These are phyloP conservation scores for Patellaria atrata DNA, from an alignment of 495 filamentous ascomycete genomes.

Conservation along the genomic window DNA sequence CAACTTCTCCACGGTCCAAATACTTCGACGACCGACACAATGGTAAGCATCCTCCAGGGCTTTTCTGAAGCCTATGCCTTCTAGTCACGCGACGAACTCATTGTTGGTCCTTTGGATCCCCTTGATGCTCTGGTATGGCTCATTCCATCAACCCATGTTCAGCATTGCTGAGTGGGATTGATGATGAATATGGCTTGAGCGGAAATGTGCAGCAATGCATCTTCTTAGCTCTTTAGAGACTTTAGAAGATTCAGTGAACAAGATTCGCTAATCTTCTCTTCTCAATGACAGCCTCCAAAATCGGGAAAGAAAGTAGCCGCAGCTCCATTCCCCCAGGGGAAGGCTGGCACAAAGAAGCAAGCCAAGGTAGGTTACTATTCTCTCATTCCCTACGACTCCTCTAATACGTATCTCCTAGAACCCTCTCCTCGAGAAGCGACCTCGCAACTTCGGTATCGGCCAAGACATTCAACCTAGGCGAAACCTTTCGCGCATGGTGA, in stretches of 20 bases:
- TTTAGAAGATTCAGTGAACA: slow-evolving; percentile 56
- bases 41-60: no score
- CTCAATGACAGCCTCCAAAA: slow-evolving; percentile 99
- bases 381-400: background rate
- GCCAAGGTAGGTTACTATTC: slow-evolving; percentile 60
- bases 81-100: no score
- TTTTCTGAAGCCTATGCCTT: no score
- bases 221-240: slow-evolving; percentile 60
- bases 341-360: slow-evolving; percentile 88
- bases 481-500: slow-evolving; percentile 97
- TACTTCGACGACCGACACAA: no score
- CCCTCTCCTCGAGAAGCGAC: slow-evolving; percentile 95
- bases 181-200: slow-evolving; percentile 78
- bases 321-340: slow-evolving; percentile 87
- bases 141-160: slow-evolving; percentile 14
- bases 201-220: slow-evolving; percentile 45
- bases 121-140: no score
- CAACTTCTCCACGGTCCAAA: no score
- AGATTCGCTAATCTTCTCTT: slow-evolving; percentile 87
- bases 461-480: slow-evolving; percentile 96
- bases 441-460: slow-evolving; percentile 97
- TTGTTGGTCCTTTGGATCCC: no score
- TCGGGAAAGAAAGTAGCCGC: slow-evolving; percentile 73
- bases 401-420: slow-evolving; percentile 37
- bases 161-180: slow-evolving; percentile 35